A percentile compares a stretch with the other conserved stretches of the same genome.
phyloP scores from a whole-genome alignment of 1,284 basidiomycete genomes.

The Ustilago vetiveriae region DNA sequence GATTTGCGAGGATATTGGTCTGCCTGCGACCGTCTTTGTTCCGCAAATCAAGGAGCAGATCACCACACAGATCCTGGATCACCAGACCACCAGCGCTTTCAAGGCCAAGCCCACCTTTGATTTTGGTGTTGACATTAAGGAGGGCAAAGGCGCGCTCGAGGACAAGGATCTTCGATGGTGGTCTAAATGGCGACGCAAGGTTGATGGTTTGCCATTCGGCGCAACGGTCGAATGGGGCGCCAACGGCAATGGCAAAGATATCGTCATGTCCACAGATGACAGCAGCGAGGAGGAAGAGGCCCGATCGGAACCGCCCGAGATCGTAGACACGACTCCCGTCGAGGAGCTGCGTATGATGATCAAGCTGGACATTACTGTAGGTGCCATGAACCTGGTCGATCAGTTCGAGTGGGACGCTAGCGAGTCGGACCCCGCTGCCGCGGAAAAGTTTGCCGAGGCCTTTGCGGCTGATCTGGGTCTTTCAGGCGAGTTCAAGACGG shows the following conservation, averaged over 20 bases:
- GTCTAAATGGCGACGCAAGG: slow-evolving; percentile 42
- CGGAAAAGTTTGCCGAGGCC: slow-evolving; percentile 90
- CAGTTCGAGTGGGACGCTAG: slow-evolving; percentile 98
- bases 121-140: slow-evolving; percentile 23
- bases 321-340: slow-evolving; percentile 36
- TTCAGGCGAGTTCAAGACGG: slow-evolving; percentile 85
- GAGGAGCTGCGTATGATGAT: slow-evolving; percentile 85
- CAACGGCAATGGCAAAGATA: slow-evolving; percentile 68
- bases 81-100: slow-evolving; percentile 64
- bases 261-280: slow-evolving; percentile 25
- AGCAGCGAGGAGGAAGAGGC: slow-evolving; percentile 69
- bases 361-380: slow-evolving; percentile 96
- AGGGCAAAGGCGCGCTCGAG: slow-evolving; percentile 38
- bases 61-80: slow-evolving; percentile 85
- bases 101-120: slow-evolving; percentile 42
- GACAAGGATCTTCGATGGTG: slow-evolving; percentile 46
- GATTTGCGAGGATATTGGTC: slow-evolving; percentile 88
- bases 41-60: slow-evolving; percentile 82
- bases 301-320: slow-evolving; percentile 32
- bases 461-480: slow-evolving; percentile 90
- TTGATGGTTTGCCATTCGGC: slow-evolving; percentile 37
- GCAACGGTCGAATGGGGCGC: slow-evolving; percentile 72
- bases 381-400: slow-evolving; percentile 91
- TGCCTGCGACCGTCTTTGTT: slow-evolving; percentile 76
- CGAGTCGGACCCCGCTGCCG: slow-evolving; percentile 76